These are phyloP conservation scores for Hortiboletus campestris DNA, from an alignment of 768 basidiomycete genomes.

Conservation along the genomic window DNA sequence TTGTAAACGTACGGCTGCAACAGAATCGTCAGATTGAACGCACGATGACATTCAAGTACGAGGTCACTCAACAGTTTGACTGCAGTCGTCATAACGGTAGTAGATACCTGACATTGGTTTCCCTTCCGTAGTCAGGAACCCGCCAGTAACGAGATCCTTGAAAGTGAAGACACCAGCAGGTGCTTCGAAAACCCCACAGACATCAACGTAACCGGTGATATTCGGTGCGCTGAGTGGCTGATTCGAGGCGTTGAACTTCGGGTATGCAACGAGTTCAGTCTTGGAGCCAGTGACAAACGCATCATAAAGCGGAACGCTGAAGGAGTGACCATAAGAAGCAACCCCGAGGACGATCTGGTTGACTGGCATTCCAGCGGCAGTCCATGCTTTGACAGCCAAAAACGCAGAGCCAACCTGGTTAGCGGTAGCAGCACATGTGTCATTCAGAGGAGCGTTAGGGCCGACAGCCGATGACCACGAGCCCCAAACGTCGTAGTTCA, in stretches of 20 bases:
- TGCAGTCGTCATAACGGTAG: conserved; percentile 63
- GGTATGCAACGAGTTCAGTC: conserved; percentile 44
- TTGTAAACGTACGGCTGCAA: conserved; percentile 68
- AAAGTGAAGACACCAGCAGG: conserved; percentile 57
- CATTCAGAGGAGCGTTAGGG: conserved; percentile 78
- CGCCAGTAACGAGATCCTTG: conserved; percentile 56
- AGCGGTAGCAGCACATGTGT: conserved; percentile 61
- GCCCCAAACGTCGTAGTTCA: conserved; percentile 68
- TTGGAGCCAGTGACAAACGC: conserved; percentile 38
- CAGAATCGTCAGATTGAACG: neutral
- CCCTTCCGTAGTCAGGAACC: conserved; percentile 43
- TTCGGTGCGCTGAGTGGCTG: conserved; percentile 55
- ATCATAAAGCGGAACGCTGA: conserved; percentile 36
- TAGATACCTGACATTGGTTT: conserved; percentile 42
- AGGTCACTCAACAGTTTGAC: conserved; percentile 58
- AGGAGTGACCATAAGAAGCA: conserved; percentile 81
- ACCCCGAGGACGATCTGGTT: conserved; percentile 76
- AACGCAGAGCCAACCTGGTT: conserved; percentile 75
- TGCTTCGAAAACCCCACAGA: conserved; percentile 48
- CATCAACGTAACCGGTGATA: conserved; percentile 43
- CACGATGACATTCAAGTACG: neutral
- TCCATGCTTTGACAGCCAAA: conserved; percentile 72
- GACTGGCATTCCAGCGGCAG: conserved; percentile 68
- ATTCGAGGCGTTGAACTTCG: conserved; percentile 43
- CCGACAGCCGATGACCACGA: conserved; percentile 56